Percentiles rank a stretch among this genome's conserved stretches.
Evolutionary conservation across 805 yeast species (phyloP).

Genomic region (Kodamaea lidongshanica): DNA sequence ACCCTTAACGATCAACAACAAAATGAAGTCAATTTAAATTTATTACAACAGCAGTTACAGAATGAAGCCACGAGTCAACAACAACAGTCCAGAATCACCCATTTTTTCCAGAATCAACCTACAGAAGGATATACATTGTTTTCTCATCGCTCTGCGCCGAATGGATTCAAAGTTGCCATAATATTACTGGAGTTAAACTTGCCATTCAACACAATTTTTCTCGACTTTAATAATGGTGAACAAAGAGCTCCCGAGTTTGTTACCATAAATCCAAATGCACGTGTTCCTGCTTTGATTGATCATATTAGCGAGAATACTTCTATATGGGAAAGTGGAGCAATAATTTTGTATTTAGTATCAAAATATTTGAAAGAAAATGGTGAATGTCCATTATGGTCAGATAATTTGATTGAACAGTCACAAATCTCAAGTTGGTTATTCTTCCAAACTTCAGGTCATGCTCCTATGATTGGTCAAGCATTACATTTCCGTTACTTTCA

Average conservation of each 20-base stretch:
- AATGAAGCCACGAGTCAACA: constrained; percentile 35
- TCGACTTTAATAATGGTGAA: constrained; percentile 83
- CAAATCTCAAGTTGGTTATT: constrained; percentile 86
- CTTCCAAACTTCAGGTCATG: constrained; percentile 94
- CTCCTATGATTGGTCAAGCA: constrained; percentile 98
- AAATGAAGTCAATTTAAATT: constrained; percentile 35
- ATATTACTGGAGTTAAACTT: constrained; percentile 77
- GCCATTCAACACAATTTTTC: constrained; percentile 71
- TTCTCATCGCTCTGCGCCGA: constrained; percentile 83
- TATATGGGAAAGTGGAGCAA: constrained; percentile 95
- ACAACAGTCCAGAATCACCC: constrained; percentile 54
- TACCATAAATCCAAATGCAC: constrained; percentile 89
- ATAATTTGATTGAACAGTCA: constrained; percentile 69
- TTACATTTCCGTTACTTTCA: constrained; percentile 90
- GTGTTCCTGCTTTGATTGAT: constrained; percentile 92
- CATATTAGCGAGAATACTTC: constrained; percentile 75
- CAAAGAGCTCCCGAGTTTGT: constrained; percentile 92
- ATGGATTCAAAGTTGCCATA: constrained; percentile 93
- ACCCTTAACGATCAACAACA: constrained; percentile 37
- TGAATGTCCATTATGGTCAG: constrained; percentile 73
- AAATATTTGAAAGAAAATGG: constrained; percentile 58
- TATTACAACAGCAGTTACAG: constrained; percentile 42
- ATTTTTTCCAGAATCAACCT: constrained; percentile 73
- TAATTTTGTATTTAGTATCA: constrained; percentile 73
- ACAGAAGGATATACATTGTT: constrained; percentile 77